A percentile compares a stretch with the other conserved stretches of the same genome.
These are phyloP conservation scores for Penicillium sp. DNA, from an alignment of 2,329 filamentous ascomycete genomes.

Conservation along the genomic window DNA sequence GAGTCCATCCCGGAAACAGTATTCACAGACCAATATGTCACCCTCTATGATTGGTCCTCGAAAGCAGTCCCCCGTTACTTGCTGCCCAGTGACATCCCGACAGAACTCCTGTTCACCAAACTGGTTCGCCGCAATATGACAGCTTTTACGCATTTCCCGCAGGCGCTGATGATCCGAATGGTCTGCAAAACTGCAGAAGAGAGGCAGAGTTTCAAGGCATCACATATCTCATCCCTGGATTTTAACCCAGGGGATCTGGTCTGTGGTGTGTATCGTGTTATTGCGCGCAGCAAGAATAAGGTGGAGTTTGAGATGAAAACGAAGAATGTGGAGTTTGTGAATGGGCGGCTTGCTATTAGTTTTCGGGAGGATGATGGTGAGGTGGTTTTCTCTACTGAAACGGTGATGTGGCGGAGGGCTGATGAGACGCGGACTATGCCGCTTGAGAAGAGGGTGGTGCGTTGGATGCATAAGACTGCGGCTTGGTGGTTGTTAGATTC, in stretches of 20 bases:
- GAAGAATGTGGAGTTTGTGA: conserved; percentile 12
- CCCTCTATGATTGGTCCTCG: conserved; percentile 23
- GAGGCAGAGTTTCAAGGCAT: conserved; percentile 22
- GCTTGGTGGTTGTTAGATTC: conserved; percentile 38
- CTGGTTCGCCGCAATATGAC: conserved; percentile 35
- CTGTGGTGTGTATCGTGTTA: conserved; percentile 32
- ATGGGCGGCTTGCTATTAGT: conserved; percentile 27
- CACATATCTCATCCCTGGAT: conserved; percentile 25
- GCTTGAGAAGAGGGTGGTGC: conserved; percentile 27
- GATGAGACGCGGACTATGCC: conserved; percentile 23
- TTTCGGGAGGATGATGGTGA: conserved; percentile 14
- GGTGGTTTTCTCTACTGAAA: conserved; percentile 28
- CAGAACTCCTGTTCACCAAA: conserved; percentile 24
- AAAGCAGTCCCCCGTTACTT: conserved; percentile 18
- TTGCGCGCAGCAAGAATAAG: conserved; percentile 19
- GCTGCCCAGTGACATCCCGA: conserved; percentile 15
- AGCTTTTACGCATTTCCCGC: conserved; percentile 31
- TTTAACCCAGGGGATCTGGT: conserved; percentile 31
- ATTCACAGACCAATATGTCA: conserved; percentile 18
- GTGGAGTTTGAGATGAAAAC: conserved; percentile 33
- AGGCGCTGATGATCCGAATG: conserved; percentile 28
- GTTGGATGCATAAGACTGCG: conserved; percentile 33
- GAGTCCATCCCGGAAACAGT: conserved; percentile 22
- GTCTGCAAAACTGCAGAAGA: conserved; percentile 13
- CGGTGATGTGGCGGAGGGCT: conserved; percentile 29